These are phyloP conservation scores for Saccharomyces kudriavzevii DNA, from an alignment of 805 yeast genomes.

Conservation along the genomic window DNA sequence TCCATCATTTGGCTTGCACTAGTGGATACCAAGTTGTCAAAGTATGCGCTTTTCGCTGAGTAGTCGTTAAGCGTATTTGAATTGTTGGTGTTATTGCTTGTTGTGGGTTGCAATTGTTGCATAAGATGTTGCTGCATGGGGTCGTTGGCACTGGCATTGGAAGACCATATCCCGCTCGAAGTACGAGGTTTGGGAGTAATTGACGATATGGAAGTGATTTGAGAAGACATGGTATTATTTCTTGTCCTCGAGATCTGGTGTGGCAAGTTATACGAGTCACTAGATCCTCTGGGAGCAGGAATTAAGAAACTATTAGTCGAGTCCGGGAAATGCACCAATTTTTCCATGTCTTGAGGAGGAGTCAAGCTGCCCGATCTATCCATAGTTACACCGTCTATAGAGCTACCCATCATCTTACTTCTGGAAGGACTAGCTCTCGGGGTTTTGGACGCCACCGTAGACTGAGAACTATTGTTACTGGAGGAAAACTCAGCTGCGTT, in stretches of 20 bases:
- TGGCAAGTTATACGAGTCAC: slow-evolving; percentile 24
- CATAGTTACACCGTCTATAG: slow-evolving; percentile 15
- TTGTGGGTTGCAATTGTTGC: slow-evolving; percentile 4
- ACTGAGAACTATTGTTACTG: slow-evolving; percentile 9
- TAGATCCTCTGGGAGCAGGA: slow-evolving; percentile 23
- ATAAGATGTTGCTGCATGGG: slow-evolving; percentile 16
- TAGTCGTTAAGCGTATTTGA: slow-evolving; percentile 16
- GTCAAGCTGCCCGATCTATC: slow-evolving; percentile 17
- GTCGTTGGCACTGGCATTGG: slow-evolving; percentile 16
- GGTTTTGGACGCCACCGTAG: slow-evolving; percentile 12
- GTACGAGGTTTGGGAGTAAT: slow-evolving; percentile 15
- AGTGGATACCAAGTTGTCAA: slow-evolving; percentile 13
- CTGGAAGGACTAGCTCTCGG: slow-evolving; percentile 7
- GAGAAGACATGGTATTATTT: slow-evolving; percentile 30
- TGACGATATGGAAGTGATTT: slow-evolving; percentile 29
- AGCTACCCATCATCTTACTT: slow-evolving; percentile 9
- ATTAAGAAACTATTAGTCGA: slow-evolving; percentile 17
- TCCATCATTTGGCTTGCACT: slow-evolving; percentile 2
- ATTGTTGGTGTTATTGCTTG: slow-evolving; percentile 6
- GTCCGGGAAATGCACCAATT: slow-evolving; percentile 23
- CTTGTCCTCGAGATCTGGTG: slow-evolving; percentile 27
- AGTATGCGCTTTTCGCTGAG: slow-evolving; percentile 14
- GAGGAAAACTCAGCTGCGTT: slow-evolving; percentile 7
- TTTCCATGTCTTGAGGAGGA: slow-evolving; percentile 25
- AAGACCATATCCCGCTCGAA: slow-evolving; percentile 23